Evolutionary conservation across 2,329 filamentous ascomycete species (phyloP).

Genomic region (Davidsoniella eucalypti): DNA sequence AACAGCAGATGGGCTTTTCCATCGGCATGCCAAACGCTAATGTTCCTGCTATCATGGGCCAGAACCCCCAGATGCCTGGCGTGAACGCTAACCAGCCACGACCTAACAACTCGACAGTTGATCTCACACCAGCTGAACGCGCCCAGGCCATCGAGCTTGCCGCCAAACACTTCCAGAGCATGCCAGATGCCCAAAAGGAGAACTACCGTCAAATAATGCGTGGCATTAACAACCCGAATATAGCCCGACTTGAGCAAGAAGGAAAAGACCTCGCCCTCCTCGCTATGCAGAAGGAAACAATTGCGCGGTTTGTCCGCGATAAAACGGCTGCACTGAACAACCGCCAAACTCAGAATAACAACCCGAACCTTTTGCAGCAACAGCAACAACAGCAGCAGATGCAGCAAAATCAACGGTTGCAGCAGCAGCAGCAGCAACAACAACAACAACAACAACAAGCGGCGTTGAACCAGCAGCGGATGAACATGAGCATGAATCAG

Average conservation of each 20-base stretch:
- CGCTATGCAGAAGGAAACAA: not conserved
- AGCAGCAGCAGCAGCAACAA: slow-evolving; percentile 17
- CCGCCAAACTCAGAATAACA: not conserved
- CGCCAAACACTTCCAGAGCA: not conserved
- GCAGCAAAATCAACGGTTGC: slow-evolving; percentile 16
- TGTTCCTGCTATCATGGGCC: slow-evolving; percentile 13
- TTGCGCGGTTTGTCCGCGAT: not conserved
- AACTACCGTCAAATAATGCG: not conserved
- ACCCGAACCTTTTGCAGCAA: slow-evolving; percentile 8
- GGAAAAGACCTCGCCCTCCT: slow-evolving; percentile 2
- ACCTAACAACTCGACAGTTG: not conserved
- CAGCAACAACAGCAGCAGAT: slow-evolving; percentile 20
- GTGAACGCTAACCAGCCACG: slow-evolving; percentile 16
- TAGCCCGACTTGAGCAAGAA: not conserved
- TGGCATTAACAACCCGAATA: not conserved
- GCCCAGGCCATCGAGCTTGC: not conserved
- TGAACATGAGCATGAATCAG: slow-evolving; percentile 31
- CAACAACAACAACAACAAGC: slow-evolving; percentile 18
- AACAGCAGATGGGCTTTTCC: slow-evolving; percentile 17
- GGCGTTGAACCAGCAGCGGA: slow-evolving; percentile 19
- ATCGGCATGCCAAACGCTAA: not conserved
- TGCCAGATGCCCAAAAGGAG: slow-evolving; percentile 5
- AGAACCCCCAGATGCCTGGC: slow-evolving; percentile 19
- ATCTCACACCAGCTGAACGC: not conserved
- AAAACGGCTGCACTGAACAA: not conserved